Evolutionary conservation across 2,329 filamentous ascomycete genomes (phyloP), one percentile per base, ranked within the genome.

Genomic region (Fusarium nurragi): DNA sequence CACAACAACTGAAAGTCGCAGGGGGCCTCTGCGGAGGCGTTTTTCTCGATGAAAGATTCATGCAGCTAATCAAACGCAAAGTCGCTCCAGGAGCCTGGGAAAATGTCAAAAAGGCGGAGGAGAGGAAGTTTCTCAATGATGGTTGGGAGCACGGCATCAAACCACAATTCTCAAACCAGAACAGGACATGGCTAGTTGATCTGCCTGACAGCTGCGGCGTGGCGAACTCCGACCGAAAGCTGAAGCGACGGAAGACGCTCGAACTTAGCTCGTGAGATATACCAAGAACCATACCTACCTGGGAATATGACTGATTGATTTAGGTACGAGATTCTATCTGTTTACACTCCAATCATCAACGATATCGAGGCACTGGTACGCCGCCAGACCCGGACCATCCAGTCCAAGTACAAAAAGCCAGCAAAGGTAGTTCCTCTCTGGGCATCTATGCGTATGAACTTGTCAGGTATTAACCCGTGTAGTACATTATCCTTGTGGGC

Each of bases 1-100:
- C 22, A 19, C 6, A 25, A 5, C 14, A 13, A 16, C 45, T 40
- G 14, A 53, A 1, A 0, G 2, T 16, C 2, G 9, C n/a, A 79
- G 78, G 78, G 4, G 74, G 28, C 0, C 65, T 82, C 0, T 80
- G 77, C 4, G 79, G 80, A 1, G 78, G 70, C 0, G 67, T 80
- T 0, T 80, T 81, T 13, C 70, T 82, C 0, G 78, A 82, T 26
- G 72, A 81, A 4, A 54, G 37, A 0, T 82, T 82, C n/a, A 1
- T 72, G 1, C 0, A 52, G 0, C 46, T 78, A 1, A 55, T 82
- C 5, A 63, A 71, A 25, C 4, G 4, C 0, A 76, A 74, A 9
- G 16, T 78, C 0, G 5, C 54, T 0, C 4, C 7, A 0, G 1
- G 16, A 0, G 18, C 53, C 0, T 75, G 71, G 71, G 1, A 38